Conservation (phyloP, 805 yeast species). For the Teunomyces funiuensis region DNA sequence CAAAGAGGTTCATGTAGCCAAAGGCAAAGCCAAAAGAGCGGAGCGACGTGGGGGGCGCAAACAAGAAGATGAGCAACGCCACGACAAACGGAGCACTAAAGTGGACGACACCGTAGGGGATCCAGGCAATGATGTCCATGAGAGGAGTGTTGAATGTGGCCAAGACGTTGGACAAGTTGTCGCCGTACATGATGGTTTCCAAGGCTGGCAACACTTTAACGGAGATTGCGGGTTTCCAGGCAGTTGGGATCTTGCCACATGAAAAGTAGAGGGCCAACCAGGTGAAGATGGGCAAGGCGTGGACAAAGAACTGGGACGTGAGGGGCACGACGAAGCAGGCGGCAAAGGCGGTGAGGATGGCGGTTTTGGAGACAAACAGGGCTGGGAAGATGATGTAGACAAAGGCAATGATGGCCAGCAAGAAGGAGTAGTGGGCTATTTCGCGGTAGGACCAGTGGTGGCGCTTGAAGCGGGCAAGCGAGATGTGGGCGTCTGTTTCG, state of each 20-base stretch:
- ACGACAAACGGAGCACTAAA: conserved; percentile 88
- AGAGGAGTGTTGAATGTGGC: conserved; percentile 67
- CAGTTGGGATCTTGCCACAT: conserved; percentile 68
- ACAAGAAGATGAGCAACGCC: conserved; percentile 72
- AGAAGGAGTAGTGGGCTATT: conserved; percentile 49
- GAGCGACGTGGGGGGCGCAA: conserved; percentile 87
- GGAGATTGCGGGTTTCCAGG: conserved; percentile 82
- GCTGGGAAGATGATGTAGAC: conserved; percentile 62
- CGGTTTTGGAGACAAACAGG: conserved; percentile 38
- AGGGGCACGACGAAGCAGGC: conserved; percentile 64
- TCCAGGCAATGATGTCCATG: conserved; percentile 87
- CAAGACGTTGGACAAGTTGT: conserved; percentile 78
- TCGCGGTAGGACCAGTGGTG: conserved; percentile 50
- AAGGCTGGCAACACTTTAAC: conserved; percentile 88
- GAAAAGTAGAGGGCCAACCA: conserved; percentile 85
- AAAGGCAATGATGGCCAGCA: conserved; percentile 52
- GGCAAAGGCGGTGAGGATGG: conserved; percentile 41
- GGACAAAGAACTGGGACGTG: conserved; percentile 79
- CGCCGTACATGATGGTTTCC: conserved; percentile 91
- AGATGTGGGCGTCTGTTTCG: conserved; percentile 44
- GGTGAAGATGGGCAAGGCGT: conserved; percentile 77
- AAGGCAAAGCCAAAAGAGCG: conserved; percentile 88
- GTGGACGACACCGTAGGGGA: conserved; percentile 91
- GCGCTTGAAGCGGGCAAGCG: conserved; percentile 41
- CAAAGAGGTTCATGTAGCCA: conserved; percentile 89